Evolutionary conservation across 2,329 filamentous ascomycete genomes (phyloP).

Genomic region (Tolypocladium nubicola): DNA sequence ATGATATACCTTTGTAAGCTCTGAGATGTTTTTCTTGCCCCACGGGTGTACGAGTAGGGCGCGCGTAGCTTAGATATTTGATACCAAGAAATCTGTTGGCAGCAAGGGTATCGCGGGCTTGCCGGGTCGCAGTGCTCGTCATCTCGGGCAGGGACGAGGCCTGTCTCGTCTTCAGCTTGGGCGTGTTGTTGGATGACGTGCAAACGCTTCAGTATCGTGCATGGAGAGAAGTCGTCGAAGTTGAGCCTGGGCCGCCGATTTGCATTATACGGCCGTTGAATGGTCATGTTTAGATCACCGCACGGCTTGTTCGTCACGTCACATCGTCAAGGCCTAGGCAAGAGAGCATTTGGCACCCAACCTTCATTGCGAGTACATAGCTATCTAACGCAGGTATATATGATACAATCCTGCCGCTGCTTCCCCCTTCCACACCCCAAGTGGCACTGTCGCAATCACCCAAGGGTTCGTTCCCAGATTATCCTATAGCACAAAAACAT

Average conservation of each 20-base stretch:
- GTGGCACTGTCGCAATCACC: not conserved
- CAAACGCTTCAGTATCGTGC: not conserved
- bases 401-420: not conserved
- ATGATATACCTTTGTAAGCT: not conserved
- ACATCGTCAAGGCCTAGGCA: not conserved
- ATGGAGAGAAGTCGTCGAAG: not conserved
- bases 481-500: not conserved
- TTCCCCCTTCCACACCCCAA: not conserved
- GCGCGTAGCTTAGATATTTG: not conserved
- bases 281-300: not conserved
- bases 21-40: not conserved
- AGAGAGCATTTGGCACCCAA: not conserved
- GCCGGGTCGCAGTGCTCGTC: not conserved
- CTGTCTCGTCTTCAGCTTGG: constrained; percentile 4
- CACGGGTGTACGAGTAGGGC: not conserved
- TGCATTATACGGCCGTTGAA: too few relatives aligned
- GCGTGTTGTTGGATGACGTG: constrained; percentile 12
- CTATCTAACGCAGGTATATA: not conserved
- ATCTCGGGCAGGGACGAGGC: not conserved
- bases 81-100: not conserved
- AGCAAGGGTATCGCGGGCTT: not conserved
- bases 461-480: not conserved
- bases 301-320: not conserved
- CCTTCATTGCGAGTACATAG: not conserved
- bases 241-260: not conserved